Evolutionary conservation across 805 yeast genomes (phyloP).

Genomic region (Candida ulmi): DNA sequence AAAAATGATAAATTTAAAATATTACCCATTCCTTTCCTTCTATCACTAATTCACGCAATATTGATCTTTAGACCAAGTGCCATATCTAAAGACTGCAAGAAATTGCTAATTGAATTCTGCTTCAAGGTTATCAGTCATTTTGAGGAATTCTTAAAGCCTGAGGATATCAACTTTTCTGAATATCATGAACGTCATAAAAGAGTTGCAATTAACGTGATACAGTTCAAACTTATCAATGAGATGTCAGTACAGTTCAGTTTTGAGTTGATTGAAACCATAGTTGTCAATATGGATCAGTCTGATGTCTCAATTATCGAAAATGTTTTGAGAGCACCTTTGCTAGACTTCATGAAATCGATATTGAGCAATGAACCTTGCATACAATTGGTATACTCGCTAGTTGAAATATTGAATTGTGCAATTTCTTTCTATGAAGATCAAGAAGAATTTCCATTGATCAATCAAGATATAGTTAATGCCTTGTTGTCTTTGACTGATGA

Average conservation of each 20-base stretch:
- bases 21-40: constrained; percentile 52
- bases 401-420: constrained; percentile 48
- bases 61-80: constrained; percentile 62
- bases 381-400: constrained; percentile 43
- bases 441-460: constrained; percentile 9
- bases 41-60: constrained; percentile 50
- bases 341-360: constrained; percentile 29
- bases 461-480: constrained; percentile 20
- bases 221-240: constrained; percentile 42
- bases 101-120: constrained; percentile 8
- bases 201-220: constrained; percentile 31
- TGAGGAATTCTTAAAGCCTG: constrained; percentile 13
- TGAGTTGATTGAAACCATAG: constrained; percentile 50
- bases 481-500: constrained; percentile 33
- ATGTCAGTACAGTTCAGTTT: constrained; percentile 44
- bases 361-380: constrained; percentile 47
- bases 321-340: constrained; percentile 17
- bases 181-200: constrained; percentile 15
- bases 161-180: constrained; percentile 20
- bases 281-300: constrained; percentile 9
- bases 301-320: constrained; percentile 7
- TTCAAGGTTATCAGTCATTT: not conserved
- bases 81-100: constrained; percentile 33
- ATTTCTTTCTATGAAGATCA: constrained; percentile 21
- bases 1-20: constrained; percentile 3